These are phyloP conservation scores for Paramecium bursaria DNA, from an alignment of 73 alveolate genomes.

Conservation along the genomic window DNA sequence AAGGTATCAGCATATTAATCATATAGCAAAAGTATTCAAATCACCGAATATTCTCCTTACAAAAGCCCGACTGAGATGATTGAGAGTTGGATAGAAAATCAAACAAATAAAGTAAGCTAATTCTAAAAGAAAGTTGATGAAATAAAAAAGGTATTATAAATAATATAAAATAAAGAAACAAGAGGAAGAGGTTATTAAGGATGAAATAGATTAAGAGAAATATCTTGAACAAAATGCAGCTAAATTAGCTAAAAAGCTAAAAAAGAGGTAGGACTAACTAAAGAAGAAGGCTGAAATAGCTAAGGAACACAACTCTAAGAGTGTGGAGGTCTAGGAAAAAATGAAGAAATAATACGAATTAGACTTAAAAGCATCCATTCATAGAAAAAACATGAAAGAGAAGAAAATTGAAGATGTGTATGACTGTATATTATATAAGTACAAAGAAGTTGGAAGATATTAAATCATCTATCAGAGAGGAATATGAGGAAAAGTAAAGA, in stretches of 20 bases:
- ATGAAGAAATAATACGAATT: conserved; percentile 5
- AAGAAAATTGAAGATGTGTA: conserved; percentile 23
- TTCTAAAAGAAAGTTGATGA: background rate
- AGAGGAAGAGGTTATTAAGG: background rate
- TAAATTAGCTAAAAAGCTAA: conserved; percentile 1
- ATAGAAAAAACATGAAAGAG: background rate
- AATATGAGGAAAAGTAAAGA: conserved; percentile 27
- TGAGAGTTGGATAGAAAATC: conserved; percentile 55
- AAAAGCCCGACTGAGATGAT: conserved; percentile 62
- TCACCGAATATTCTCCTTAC: conserved; percentile 47
- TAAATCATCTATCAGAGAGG: background rate
- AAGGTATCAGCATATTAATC: background rate
- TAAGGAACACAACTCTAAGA: background rate
- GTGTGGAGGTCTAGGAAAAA: background rate
- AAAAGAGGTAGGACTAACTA: conserved; percentile 15
- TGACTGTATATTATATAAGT: background rate
- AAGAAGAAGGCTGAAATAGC: background rate
- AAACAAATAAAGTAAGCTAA: background rate
- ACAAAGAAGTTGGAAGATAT: background rate
- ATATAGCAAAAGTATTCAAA: conserved; percentile 1
- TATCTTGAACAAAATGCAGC: background rate
- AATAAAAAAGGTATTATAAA: conserved; percentile 13
- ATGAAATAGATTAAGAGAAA: background rate
- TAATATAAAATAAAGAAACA: background rate
- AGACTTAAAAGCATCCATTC: conserved; percentile 1